Percentiles rank a stretch among this genome's conserved stretches.
These are phyloP conservation scores for Myriangium duriaei DNA, from an alignment of 2,329 filamentous ascomycete species.

Conservation along the genomic window DNA sequence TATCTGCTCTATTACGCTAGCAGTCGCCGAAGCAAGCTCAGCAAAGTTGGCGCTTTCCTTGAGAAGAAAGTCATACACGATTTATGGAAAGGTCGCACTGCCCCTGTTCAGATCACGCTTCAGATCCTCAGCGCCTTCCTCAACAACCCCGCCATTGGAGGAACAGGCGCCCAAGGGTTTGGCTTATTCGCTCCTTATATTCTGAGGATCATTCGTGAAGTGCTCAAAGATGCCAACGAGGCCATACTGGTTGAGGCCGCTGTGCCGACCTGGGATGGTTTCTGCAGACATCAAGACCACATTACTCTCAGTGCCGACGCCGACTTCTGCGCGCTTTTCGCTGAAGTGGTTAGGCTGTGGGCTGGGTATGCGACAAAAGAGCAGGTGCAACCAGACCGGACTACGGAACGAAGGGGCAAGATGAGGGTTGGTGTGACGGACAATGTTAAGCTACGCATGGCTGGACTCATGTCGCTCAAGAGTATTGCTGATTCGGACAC, in stretches of 20 bases:
- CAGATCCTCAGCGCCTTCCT: conserved; percentile 85
- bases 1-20: conserved; percentile 96
- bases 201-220: conserved; percentile 68
- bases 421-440: conserved; percentile 47
- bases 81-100: conserved; percentile 77
- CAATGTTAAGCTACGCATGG: conserved; percentile 48
- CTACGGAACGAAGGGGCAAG: conserved; percentile 19
- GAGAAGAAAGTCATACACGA: conserved; percentile 89
- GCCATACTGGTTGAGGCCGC: conserved; percentile 89
- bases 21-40: conserved; percentile 85
- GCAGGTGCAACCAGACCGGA: conserved; percentile 16
- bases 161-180: conserved; percentile 63
- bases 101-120: conserved; percentile 79
- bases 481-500: conserved; percentile 70
- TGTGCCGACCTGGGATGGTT: conserved; percentile 71
- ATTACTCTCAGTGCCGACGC: conserved; percentile 77
- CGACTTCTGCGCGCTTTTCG: conserved; percentile 69
- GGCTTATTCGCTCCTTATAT: conserved; percentile 78
- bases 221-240: conserved; percentile 66
- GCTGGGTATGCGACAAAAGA: conserved; percentile 64
- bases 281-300: conserved; percentile 79
- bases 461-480: conserved; percentile 57
- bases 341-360: conserved; percentile 68
- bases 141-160: conserved; percentile 49
- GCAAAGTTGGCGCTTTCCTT: conserved; percentile 88